Evolutionary conservation across 441 rosid genomes (phyloP).

Genomic region (Gossypium lobatum): DNA sequence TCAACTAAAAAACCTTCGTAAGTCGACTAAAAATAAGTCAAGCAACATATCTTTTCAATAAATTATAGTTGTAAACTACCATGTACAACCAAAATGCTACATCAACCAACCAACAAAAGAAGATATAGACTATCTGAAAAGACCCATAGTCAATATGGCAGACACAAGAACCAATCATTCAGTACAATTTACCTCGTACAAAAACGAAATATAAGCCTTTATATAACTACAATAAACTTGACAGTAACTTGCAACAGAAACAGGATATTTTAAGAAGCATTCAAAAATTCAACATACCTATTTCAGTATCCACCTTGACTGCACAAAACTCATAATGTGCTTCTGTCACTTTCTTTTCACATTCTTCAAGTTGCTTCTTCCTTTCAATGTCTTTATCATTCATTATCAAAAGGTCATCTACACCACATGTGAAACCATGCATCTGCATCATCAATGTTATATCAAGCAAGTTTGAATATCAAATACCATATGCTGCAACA

Average conservation of each 20-base stretch:
- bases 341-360: conserved; percentile 65
- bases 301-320: conserved; percentile 37
- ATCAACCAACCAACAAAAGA: conserved; percentile 9
- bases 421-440: conserved; percentile 99
- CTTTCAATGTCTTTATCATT: conserved; percentile 64
- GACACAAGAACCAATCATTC: background rate
- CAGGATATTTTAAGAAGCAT: conserved; percentile 5
- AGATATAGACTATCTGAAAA: background rate
- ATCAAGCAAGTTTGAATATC: conserved; percentile 21
- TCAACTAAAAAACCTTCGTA: no score
- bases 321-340: conserved; percentile 75
- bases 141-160: background rate
- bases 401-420: conserved; percentile 85
- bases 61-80: background rate
- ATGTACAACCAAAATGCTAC: conserved; percentile 4
- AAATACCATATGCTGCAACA: conserved; percentile 16
- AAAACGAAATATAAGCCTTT: background rate
- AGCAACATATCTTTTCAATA: background rate
- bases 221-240: background rate
- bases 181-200: background rate
- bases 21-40: background rate
- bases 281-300: conserved; percentile 34
- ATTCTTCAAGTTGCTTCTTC: conserved; percentile 66
- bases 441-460: conserved; percentile 48
- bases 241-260: conserved; percentile 9